Evolutionary conservation across 148 eudicot genomes (phyloP).

Genomic region (Polygonum aviculare): DNA sequence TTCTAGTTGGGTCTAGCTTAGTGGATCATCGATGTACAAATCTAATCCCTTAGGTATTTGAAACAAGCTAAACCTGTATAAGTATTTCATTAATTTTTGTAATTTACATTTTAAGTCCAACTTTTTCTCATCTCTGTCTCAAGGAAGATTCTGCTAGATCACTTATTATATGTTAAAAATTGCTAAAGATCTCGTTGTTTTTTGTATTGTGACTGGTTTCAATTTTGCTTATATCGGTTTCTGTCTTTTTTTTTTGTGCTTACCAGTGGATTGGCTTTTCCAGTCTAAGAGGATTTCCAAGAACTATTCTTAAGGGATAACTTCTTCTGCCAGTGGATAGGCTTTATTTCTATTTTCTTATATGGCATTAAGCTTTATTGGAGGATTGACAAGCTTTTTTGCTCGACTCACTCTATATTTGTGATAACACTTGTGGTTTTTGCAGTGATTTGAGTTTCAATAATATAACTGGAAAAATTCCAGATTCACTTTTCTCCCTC

Average conservation of each 20-base stretch:
- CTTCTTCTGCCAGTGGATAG: no score
- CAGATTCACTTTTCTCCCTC: no score
- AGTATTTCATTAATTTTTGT: not conserved
- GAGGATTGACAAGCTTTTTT: no score
- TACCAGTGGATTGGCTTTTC: not conserved
- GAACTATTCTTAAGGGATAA: not conserved
- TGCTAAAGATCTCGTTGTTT: not conserved
- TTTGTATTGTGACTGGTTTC: not conserved
- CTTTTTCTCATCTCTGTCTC: not conserved
- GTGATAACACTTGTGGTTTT: not conserved
- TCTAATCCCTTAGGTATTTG: not conserved
- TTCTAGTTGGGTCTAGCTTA: not conserved
- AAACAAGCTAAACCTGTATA: not conserved
- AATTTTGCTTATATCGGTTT: not conserved
- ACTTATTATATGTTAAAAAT: not conserved
- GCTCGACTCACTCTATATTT: not conserved
- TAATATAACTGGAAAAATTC: no score
- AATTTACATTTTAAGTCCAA: not conserved
- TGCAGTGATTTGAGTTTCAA: constrained; percentile 11
- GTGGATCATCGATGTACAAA: not conserved
- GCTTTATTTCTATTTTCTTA: not conserved
- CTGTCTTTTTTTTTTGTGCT: not conserved
- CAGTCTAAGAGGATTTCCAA: not conserved
- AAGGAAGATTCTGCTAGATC: not conserved
- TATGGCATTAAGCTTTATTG: no score